Conservation (phyloP, 257 asterid genomes). For the Solanum virginianum region DNA sequence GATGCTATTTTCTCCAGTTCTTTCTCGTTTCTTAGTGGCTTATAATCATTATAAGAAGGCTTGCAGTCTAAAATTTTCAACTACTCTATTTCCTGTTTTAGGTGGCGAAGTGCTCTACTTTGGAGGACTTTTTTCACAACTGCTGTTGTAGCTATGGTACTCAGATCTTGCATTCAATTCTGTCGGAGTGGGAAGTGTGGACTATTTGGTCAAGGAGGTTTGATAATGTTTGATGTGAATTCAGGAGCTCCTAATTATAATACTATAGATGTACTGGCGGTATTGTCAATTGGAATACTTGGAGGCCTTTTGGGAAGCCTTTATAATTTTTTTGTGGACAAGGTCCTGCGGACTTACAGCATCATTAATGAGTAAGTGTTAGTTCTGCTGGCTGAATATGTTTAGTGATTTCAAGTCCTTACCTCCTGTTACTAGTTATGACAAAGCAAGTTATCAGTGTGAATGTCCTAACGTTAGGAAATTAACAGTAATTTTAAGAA, state of each 20-base stretch:
- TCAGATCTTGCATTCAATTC: slow-evolving; percentile 49
- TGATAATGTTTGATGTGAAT: slow-evolving; percentile 78
- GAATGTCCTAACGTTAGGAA: background rate
- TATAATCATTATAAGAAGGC: background rate
- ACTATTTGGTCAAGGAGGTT: slow-evolving; percentile 89
- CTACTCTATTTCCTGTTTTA: slow-evolving; percentile 15
- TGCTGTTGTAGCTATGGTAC: slow-evolving; percentile 84
- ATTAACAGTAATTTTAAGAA: background rate
- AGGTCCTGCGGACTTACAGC: slow-evolving; percentile 70
- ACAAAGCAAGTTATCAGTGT: background rate
- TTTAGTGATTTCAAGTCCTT: background rate
- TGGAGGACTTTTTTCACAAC: slow-evolving; percentile 98
- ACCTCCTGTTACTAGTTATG: background rate
- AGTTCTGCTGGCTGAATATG: background rate
- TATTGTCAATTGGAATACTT: slow-evolving; percentile 60
- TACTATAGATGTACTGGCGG: slow-evolving; percentile 60
- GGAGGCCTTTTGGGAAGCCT: slow-evolving; percentile 88
- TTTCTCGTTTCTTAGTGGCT: slow-evolving; percentile 1
- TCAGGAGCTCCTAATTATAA: slow-evolving; percentile 47
- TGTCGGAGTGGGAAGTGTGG: slow-evolving; percentile 81
- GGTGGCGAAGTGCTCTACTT: slow-evolving; percentile 99
- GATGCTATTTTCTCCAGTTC: background rate
- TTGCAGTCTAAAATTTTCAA: background rate
- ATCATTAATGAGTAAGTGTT: slow-evolving; percentile 72
- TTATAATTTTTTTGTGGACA: slow-evolving; percentile 82